Evolutionary conservation across 345 rosid species (phyloP), one percentile per base, ranked within the genome.

Genomic region (Eucalyptus polyanthemos): DNA sequence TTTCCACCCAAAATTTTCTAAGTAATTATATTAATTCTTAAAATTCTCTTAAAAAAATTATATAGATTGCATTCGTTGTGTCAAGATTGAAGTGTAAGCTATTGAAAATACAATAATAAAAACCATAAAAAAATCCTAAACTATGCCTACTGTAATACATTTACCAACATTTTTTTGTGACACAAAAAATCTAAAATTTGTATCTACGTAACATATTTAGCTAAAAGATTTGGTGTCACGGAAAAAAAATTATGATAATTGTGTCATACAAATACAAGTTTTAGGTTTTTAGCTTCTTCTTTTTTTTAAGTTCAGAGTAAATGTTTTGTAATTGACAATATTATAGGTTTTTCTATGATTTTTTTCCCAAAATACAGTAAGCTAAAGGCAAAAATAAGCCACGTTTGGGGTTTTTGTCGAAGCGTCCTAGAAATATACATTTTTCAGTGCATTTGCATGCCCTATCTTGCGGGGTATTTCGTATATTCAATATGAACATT

Each of bases 191-290:
- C 25, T 21, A 22, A 53, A 53, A 53, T 53, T 53, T 21, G 11
- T 53, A 53, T 53, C 11, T 0, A 0, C 11, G 0, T 53, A 8
- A 53, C 1, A 21, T 53, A 19, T 19, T 53, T 53, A 53, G 1
- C 9, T 0, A 53, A 21, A 53, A 53, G 2, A 8, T 0, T 53
- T 53, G 25, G 25, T 8, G 11, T 21, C 11, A 16, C 1, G 0
- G 21, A 16, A 51, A 51, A 51, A 6, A 6, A 2, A 0, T 15
- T 50, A 21, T 53, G 58, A 21, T 21, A 8, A 53, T 21, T 21
- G 5, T 53, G 11, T 53, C 1, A 21, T 53, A 53, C 25, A 2
- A 21, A 21, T 53, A 53, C 11, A 21, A 53, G 11, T 21, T 53
- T 21, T 1, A 21, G 25, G 4, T 53, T 53, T 53, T 21, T 21